A percentile compares a stretch with the other conserved stretches of the same genome.
These are phyloP conservation scores for Phytopythium aichiense DNA, from an alignment of 352 stramenopile species.

Conservation along the genomic window DNA sequence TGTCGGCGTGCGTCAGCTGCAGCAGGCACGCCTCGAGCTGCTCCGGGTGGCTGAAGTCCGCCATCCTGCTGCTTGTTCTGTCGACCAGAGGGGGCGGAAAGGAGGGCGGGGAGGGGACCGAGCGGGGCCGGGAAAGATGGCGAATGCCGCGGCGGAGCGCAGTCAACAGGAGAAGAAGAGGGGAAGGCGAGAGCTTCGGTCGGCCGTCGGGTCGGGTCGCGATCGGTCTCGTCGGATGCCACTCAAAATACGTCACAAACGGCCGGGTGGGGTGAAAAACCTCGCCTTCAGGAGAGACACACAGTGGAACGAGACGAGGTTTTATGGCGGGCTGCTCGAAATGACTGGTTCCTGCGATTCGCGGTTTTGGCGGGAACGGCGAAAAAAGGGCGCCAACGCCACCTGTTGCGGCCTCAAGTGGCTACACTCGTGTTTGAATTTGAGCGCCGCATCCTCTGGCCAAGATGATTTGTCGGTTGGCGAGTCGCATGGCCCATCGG, in stretches of 20 bases:
- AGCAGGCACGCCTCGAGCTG: constrained; percentile 84
- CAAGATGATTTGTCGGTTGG: neutral
- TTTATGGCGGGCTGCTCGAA: neutral
- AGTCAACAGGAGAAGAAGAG: neutral
- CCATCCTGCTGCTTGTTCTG: constrained; percentile 32
- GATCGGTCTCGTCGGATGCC: constrained; percentile 1
- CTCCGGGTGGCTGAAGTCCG: constrained; percentile 69
- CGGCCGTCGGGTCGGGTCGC: too few species aligned
- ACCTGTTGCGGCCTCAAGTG: constrained; percentile 1
- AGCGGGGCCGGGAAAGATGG: constrained; percentile 12
- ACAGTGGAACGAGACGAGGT: neutral
- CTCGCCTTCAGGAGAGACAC: neutral
- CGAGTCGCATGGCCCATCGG: neutral
- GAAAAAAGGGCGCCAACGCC: neutral
- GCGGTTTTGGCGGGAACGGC: neutral
- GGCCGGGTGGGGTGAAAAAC: neutral
- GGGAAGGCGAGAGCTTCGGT: neutral
- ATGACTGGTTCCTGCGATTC: constrained; percentile 3
- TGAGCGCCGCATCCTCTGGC: neutral
- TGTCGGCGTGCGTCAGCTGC: constrained; percentile 93
- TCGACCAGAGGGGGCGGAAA: neutral
- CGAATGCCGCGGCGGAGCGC: constrained; percentile 14
- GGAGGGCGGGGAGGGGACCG: neutral
- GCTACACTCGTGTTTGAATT: neutral
- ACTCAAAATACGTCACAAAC: constrained; percentile 2